Evolutionary conservation across 106 monocot species (phyloP), one percentile per base, ranked within the genome.

Genomic region (Gastrodia elata): DNA sequence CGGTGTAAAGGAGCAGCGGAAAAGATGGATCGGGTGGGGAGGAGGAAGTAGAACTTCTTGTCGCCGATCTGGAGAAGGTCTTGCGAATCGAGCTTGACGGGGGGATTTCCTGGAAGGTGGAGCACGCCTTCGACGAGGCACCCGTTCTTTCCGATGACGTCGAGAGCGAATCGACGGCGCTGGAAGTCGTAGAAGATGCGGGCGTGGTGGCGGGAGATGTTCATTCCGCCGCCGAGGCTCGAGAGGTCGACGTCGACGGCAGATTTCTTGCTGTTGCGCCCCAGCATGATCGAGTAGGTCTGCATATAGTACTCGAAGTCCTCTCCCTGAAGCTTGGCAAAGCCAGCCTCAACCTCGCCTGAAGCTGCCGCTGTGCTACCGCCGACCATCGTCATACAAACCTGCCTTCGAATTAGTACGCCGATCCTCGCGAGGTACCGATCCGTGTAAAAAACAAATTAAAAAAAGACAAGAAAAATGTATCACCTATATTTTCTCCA

Each of bases 261-360:
- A 10, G 87, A 83, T 34, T 87, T 87, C 79, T 91, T 91, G 81
- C 82, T 82, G 82, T 83, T 91, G 72, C 91, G 87, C 16, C 91
- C 87, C 34, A 91, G 83, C 18, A 91, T 74, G 80, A 91, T 91
- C 59, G 91, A 91, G 82, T 91, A 91, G 61, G 87, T 91, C 79
- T 91, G 91, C 91, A 91, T 91, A 73, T 91, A 91, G 83, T 91
- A 91, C 85, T 91, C 91, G 83, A 91, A 91, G 74, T 91, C 91
- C 79, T 87, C 87, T 4, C 91, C 91, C 44, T 91, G 91, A 1
- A 91, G 91, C 81, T 91, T 91, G 38, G 91, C 91, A 71, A 91
- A 91, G 11, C 91, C 91, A 15, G 79, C 91, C 64, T 91, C 91
- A 65, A 80, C 74, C 42, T 90, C 90, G 48, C 82, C 71, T 0